A percentile compares a stretch with the other conserved stretches of the same genome.
Evolutionary conservation across 257 asterid genomes (phyloP).

Genomic region (Lantana camara): DNA sequence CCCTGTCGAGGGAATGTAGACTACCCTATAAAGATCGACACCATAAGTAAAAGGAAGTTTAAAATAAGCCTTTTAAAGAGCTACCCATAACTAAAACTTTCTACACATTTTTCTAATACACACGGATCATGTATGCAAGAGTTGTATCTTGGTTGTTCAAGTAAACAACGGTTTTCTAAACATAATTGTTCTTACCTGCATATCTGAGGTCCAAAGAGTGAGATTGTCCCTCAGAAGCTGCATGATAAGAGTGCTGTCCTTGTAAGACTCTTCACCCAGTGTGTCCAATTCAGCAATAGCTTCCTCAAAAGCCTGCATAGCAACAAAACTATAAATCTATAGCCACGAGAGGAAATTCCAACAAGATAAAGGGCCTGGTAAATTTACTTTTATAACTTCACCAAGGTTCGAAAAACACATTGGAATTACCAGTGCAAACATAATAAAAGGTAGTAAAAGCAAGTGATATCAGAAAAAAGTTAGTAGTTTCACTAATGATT

Average conservation of each 20-base stretch:
- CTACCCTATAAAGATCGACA: no score
- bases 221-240: conserved; percentile 78
- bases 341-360: neutral
- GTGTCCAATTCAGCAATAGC: conserved; percentile 78
- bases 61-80: no score
- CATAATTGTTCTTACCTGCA: conserved; percentile 47
- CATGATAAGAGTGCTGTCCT: conserved; percentile 79
- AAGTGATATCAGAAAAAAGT: neutral
- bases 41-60: no score
- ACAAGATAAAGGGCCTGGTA: neutral
- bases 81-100: no score
- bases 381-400: conserved; percentile 3
- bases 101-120: no score
- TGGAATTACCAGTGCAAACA: neutral
- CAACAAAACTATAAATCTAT: neutral
- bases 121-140: no score
- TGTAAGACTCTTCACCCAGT: conserved; percentile 72
- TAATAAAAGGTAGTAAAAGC: neutral
- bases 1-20: no score
- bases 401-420: neutral
- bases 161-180: conserved; percentile 1
- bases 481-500: no score
- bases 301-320: conserved; percentile 68
- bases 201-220: conserved; percentile 80
- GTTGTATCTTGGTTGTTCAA: no score